Evolutionary conservation across 306 rosid species (phyloP), one percentile per base, ranked within the genome.

Genomic region (Dryas alaskensis): DNA sequence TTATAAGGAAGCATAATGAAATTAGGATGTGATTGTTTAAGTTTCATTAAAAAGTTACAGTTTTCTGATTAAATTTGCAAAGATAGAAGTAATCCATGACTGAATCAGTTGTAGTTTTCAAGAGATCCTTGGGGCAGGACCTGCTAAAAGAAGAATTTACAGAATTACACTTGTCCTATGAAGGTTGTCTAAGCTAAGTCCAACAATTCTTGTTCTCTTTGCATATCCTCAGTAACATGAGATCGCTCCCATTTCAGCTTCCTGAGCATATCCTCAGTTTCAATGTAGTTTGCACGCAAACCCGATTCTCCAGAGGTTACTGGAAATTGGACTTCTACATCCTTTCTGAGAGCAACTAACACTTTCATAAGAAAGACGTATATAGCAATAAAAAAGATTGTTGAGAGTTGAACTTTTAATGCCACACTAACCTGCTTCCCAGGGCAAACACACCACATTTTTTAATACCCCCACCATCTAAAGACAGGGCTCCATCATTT

Each of bases 381-480:
- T 31, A 17, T 60, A 46, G n/a, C 2, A 27, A 10, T 58, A 25
- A 16, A 14, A 16, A 7, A 57, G 65, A 10, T 27, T 59, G 22
- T 27, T 3, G 1, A 8, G 10, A 59, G 57, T 27, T 47, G 1
- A 6, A 72, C 8, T 12, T 22, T 22, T 25, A 31, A 31, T 49
- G 57, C 42, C 51, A 74, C 19, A 77, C 90, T 69, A 52, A 94
- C 99, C 94, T 78, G 58, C 79, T 79, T 70, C 99, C 97, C 45
- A 90, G 83, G 81, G 77, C 68, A 70, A 91, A 88, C 27, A 89
- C 67, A 31, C 95, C 95, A 31, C 81, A 48, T 80, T 84, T 77
- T 74, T 72, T 88, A 48, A 94, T 86, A 87, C 92, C 84, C 53
- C 99, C 97, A 54, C 97, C 99, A 77, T 94, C 97, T 76, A 94